Evolutionary conservation across 345 rosid genomes (phyloP), one percentile per base, ranked within the genome.

Genomic region (Erodium maritimum): DNA sequence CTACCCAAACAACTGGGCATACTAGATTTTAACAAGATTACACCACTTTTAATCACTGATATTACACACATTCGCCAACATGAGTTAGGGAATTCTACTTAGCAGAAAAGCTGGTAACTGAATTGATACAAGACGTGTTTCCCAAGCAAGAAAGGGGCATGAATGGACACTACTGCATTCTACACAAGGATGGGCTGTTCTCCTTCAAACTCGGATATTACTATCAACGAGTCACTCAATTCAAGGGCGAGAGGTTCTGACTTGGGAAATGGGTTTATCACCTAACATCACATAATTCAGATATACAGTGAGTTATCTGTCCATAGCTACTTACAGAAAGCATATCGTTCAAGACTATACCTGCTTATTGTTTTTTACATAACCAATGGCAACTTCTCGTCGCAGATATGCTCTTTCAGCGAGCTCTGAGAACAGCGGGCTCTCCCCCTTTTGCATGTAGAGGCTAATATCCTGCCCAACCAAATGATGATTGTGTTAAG

Each of bases 121-220:
- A 42, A 42, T 12, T 42, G 48, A 42, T 42, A 42, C 48, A 42
- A 42, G 48, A 42, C 48, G n/a, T n/a, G n/a, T n/a, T n/a, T n/a
- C n/a, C n/a, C n/a, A n/a, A n/a, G 48, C 48, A 7, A 42, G 14
- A 42, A 42, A n/a, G 48, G 12, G 12, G 48, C 48, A 42, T 7
- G 12, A 42, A 42, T 11, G 48, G 14, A 16, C 16, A 42, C n/a
- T n/a, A n/a, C n/a, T 11, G 48, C 14, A n/a, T 12, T 46, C 42
- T 37, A 61, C 16, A 23, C 0, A 20, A 64, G 12, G 55, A 73
- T 71, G 5, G 91, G 84, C n/a, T 77, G 83, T 55, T 77, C 90
- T 66, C 89, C 95, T 82, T 93, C 91, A 17, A 85, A 87, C 82
- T 93, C 99, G 2, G 99, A 89, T 68, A 89, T 85, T 52, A 93